These are phyloP conservation scores for Castanospermum australe DNA, from an alignment of 306 rosid genomes.

Conservation along the genomic window DNA sequence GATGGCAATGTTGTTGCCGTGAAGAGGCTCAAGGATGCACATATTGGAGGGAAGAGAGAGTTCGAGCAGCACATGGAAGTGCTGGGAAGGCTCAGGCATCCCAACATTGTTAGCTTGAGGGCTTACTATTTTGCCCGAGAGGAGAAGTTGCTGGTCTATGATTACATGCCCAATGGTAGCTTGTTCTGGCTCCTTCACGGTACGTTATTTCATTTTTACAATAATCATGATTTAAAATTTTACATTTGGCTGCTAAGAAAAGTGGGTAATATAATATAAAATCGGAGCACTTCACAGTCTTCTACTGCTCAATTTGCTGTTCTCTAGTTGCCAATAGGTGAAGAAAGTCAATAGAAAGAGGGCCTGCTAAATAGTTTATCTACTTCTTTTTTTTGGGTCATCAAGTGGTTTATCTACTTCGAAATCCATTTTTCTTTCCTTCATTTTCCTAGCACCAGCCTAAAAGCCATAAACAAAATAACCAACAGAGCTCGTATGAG, in stretches of 20 bases:
- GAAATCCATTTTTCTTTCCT: not conserved
- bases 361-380: constrained; percentile 1
- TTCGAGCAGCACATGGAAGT: constrained; percentile 96
- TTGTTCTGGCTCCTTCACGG: constrained; percentile 98
- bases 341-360: constrained; percentile 1
- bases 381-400: no score
- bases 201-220: constrained; percentile 10
- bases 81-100: constrained; percentile 68
- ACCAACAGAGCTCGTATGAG: not conserved
- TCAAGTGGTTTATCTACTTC: constrained; percentile 8
- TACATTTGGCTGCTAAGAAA: not conserved
- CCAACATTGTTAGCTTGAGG: constrained; percentile 64
- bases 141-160: constrained; percentile 85
- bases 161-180: constrained; percentile 90
- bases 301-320: not conserved
- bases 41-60: constrained; percentile 68
- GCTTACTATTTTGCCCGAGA: constrained; percentile 90
- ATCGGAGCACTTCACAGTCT: not conserved
- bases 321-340: constrained; percentile 4
- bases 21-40: constrained; percentile 90
- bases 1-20: constrained; percentile 93
- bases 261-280: not conserved
- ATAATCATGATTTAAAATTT: not conserved
- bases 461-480: constrained; percentile 1
- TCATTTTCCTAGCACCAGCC: constrained; percentile 19